Conservation (phyloP, 1,139 yeast species). For the Geotrichum fermentans region DNA sequence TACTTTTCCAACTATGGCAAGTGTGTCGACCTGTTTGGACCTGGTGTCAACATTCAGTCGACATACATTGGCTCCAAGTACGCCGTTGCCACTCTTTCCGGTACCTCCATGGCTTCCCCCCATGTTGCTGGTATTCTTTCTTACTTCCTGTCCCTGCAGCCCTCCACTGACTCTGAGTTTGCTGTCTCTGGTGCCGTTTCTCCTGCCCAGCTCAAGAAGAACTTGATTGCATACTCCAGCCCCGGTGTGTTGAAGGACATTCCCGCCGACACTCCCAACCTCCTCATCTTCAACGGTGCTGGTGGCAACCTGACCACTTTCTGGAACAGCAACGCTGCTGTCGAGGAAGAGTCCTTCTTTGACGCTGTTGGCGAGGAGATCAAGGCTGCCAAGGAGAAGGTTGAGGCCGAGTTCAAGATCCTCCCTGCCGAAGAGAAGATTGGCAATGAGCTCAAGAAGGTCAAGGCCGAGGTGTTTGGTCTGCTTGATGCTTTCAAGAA, state of each 20-base stretch:
- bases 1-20: constrained; percentile 61
- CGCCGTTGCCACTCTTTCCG: constrained; percentile 87
- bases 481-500: constrained; percentile 26
- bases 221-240: constrained; percentile 75
- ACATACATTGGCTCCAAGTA: constrained; percentile 76
- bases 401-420: constrained; percentile 22
- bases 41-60: constrained; percentile 52
- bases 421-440: constrained; percentile 26
- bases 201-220: constrained; percentile 85
- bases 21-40: constrained; percentile 62
- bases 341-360: constrained; percentile 23
- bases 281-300: constrained; percentile 89
- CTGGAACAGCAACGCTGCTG: constrained; percentile 44
- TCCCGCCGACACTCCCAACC: constrained; percentile 81
- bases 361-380: constrained; percentile 27
- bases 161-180: constrained; percentile 73
- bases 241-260: constrained; percentile 62
- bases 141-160: constrained; percentile 87
- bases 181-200: constrained; percentile 57
- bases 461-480: constrained; percentile 25
- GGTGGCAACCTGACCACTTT: constrained; percentile 72
- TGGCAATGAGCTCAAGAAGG: constrained; percentile 25
- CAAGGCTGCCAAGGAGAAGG: constrained; percentile 16
- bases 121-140: constrained; percentile 84
- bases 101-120: constrained; percentile 99